Conservation (phyloP, 805 yeast species). For the Yarrowia sp. region DNA sequence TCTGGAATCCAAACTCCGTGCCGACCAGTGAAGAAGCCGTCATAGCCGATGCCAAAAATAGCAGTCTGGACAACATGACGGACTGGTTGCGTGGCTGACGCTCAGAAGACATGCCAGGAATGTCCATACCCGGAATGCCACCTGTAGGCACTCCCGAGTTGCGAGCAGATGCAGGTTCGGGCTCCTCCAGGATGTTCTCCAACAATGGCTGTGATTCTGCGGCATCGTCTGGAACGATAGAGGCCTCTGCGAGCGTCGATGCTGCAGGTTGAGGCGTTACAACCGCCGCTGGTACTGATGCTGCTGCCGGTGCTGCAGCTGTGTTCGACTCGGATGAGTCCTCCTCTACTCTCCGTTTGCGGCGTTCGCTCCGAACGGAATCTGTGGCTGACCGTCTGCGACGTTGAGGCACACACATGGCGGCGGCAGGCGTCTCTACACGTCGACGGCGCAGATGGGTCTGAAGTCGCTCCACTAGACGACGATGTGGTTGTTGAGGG, state of each 20-base stretch:
- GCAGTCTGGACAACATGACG: slow-evolving; percentile 44
- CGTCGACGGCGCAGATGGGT: slow-evolving; percentile 10
- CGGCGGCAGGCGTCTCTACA: slow-evolving; percentile 1
- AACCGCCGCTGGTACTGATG: too few species aligned
- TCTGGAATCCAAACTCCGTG: slow-evolving; percentile 28
- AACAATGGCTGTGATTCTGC: slow-evolving; percentile 7
- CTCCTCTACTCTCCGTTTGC: slow-evolving; percentile 5
- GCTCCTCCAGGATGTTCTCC: slow-evolving; percentile 20
- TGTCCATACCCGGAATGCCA: neutral
- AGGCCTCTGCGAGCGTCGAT: neutral
- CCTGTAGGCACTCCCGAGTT: neutral
- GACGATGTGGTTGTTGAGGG: neutral
- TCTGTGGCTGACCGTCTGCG: slow-evolving; percentile 22
- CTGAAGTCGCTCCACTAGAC: slow-evolving; percentile 11
- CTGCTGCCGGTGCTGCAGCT: neutral
- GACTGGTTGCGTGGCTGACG: slow-evolving; percentile 38
- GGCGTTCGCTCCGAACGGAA: slow-evolving; percentile 14
- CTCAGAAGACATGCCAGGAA: neutral
- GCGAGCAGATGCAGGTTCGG: slow-evolving; percentile 9
- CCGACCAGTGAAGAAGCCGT: slow-evolving; percentile 44
- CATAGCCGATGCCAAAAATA: slow-evolving; percentile 48
- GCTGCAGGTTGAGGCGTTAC: neutral
- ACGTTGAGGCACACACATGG: slow-evolving; percentile 20
- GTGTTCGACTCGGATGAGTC: neutral
- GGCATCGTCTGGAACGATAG: neutral